phyloP scores from a whole-genome alignment of 352 stramenopile genomes.

The Phytopythium oedochilum region DNA sequence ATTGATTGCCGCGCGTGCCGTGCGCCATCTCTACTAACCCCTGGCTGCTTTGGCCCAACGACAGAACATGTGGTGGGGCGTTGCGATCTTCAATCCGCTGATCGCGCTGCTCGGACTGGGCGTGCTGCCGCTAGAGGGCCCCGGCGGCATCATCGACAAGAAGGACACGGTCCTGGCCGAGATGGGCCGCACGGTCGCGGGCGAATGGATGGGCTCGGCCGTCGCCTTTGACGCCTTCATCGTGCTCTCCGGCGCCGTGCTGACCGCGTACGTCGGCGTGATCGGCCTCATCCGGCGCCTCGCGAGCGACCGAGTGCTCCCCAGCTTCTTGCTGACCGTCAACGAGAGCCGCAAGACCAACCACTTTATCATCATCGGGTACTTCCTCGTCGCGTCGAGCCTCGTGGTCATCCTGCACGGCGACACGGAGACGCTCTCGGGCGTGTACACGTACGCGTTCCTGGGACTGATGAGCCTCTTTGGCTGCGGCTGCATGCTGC shows the following conservation, averaged over 20 bases:
- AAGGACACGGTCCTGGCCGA: constrained; percentile 90
- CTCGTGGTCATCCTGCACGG: constrained; percentile 89
- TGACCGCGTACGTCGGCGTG: constrained; percentile 93
- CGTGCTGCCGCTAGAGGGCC: constrained; percentile 79
- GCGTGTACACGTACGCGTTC: constrained; percentile 96
- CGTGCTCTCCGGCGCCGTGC: constrained; percentile 89
- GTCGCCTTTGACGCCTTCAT: constrained; percentile 93
- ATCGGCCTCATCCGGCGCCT: constrained; percentile 90
- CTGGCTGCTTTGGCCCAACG: neutral
- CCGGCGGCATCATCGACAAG: constrained; percentile 69
- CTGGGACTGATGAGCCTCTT: constrained; percentile 94
- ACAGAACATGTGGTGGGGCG: constrained; percentile 93
- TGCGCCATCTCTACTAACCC: too few relatives aligned
- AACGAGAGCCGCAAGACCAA: constrained; percentile 87
- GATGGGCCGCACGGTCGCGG: constrained; percentile 84
- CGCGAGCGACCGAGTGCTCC: constrained; percentile 87
- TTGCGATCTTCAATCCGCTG: constrained; percentile 93
- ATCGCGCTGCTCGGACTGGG: constrained; percentile 90
- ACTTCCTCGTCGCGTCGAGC: constrained; percentile 86
- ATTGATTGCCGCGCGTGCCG: too few relatives aligned
- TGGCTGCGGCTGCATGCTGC: constrained; percentile 89
- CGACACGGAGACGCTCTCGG: constrained; percentile 89
- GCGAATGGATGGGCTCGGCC: constrained; percentile 64
- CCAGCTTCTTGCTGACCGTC: constrained; percentile 68
- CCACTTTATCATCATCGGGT: constrained; percentile 91